These are phyloP conservation scores for Zarea fungicola DNA, from an alignment of 2,329 filamentous ascomycete genomes.

Conservation along the genomic window DNA sequence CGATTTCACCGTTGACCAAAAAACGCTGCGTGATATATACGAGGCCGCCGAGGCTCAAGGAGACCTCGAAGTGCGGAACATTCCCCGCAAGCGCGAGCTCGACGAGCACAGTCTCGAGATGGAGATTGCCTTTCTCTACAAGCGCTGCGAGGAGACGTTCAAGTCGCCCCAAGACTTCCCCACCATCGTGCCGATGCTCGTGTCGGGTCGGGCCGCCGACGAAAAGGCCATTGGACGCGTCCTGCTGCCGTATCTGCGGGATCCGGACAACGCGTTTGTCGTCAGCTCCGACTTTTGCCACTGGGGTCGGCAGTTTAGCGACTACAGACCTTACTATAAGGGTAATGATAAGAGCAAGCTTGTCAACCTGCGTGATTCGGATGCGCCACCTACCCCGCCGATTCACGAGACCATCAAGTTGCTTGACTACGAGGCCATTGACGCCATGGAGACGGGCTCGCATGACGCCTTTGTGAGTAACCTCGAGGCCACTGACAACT, in stretches of 20 bases:
- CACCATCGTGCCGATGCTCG: constrained; percentile 74
- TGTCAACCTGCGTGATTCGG: constrained; percentile 31
- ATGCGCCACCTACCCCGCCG: constrained; percentile 33
- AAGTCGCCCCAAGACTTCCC: constrained; percentile 55
- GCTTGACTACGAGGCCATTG: constrained; percentile 78
- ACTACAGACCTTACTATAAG: constrained; percentile 70
- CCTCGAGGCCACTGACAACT: constrained; percentile 72
- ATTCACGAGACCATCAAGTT: constrained; percentile 83
- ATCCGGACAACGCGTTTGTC: constrained; percentile 74
- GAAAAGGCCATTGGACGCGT: constrained; percentile 65
- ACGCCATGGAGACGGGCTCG: constrained; percentile 71
- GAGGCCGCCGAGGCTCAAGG: constrained; percentile 17
- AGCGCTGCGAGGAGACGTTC: constrained; percentile 55
- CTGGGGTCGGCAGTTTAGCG: constrained; percentile 74
- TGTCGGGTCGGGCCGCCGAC: constrained; percentile 63
- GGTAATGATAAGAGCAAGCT: constrained; percentile 35
- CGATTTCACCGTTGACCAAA: constrained; percentile 58
- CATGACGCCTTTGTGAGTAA: constrained; percentile 66
- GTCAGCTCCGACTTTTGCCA: constrained; percentile 96
- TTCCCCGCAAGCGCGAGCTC: constrained; percentile 64
- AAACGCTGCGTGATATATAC: constrained; percentile 46
- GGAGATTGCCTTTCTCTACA: constrained; percentile 91
- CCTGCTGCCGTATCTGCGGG: constrained; percentile 72
- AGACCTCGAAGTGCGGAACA: constrained; percentile 47
- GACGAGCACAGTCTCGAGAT: constrained; percentile 93